Base-by-base conservation (phyloP, 2,329 filamentous ascomycete species). In the Monilinia aucupariae region DNA sequence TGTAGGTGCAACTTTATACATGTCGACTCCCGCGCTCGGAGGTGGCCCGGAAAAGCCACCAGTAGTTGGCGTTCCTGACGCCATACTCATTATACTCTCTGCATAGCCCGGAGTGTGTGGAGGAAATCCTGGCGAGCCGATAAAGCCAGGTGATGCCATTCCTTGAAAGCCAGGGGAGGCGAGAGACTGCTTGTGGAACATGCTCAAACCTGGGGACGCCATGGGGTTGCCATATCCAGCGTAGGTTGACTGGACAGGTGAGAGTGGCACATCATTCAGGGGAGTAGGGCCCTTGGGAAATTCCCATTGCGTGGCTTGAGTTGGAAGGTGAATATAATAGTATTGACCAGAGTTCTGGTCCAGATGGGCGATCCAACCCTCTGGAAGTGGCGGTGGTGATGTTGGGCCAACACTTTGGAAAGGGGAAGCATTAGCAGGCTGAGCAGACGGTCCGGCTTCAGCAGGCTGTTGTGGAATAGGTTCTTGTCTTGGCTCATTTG, bases 281-380 rank as follows among this genome's bases (percentile, higher is more conserved):
- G 93, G 93, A 30, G 91, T 96, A 0, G 92, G 92, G 0, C 93
- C 93, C 77, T 97, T 97, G 34, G 94, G 94, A 69, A 97, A 97
- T 72, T 99, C 94, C 94, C 94, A 99, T 74, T 99, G 94, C 0
- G 94, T 99, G 3, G 92, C 91, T 74, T 97, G 94, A 0, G 91
- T 92, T 1, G 92, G 90, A 37, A 99, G 82, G 75, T 99, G 94
- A 64, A 99, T 99, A 73, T 99, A 99, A 76, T 99, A 99, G 76
- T 97, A 99, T 73, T 97, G 93, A 1, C 94, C 94, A 2, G 93
- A 97, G 73, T 90, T 96, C 68, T 91, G 90, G 74, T 99, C 94
- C 5, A 97, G 81, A 75, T 97, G 94, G 25, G 94, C 91, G 72
- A 99, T 97, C 94, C 94, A 99, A 41, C 94, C 94, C 77, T 99